Base-by-base conservation (phyloP, 176 grass and related monocot species). In the Oryza longistaminata region DNA sequence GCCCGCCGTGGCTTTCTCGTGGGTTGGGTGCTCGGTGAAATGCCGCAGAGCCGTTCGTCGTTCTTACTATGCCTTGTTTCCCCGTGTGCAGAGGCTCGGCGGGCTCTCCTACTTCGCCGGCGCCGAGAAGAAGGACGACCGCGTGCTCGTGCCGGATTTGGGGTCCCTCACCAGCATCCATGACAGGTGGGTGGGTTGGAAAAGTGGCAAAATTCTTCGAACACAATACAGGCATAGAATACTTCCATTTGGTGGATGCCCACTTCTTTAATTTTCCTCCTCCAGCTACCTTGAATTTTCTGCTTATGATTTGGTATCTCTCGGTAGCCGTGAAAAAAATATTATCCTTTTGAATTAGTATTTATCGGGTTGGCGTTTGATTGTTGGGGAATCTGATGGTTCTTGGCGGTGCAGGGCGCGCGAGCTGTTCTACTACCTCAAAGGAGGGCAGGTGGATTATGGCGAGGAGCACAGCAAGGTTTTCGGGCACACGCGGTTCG, bases 351-450 rank as follows among this genome's bases (percentile, higher is more conserved):
- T 55, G 64, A 1, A 16, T 11, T 39, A 68, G 2, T 46, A 11
- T 86, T n/a, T 86, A 40, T 78, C 85, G 11, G 44, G 14, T 62
- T 33, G 12, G 53, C 25, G 15, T 39, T 40, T 66, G n/a, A 33
- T 73, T 79, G 62, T 68, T 71, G 53, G 15, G 44, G 50, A 65
- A 67, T 53, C 65, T 90, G 61, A 10, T 74, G 40, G 68, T 34
- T 78, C 16, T 80, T 77, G 77, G 52, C 39, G 1, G 21, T 81
- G 74, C 88, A 99, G 96, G 91, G 96, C 96, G 39, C 86, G 91
- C n/a, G 96, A 99, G 72, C 85, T 99, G 43, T 99, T 99, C 83
- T 99, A 96, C 75, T 99, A 99, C 87, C 88, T 99, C 77, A 99
- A 96, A 58, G 96, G 96, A 60, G 96, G 96, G 53, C 89, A 94